Evolutionary conservation across 345 rosid species (phyloP).

Genomic region (Bruguiera sexangula): DNA sequence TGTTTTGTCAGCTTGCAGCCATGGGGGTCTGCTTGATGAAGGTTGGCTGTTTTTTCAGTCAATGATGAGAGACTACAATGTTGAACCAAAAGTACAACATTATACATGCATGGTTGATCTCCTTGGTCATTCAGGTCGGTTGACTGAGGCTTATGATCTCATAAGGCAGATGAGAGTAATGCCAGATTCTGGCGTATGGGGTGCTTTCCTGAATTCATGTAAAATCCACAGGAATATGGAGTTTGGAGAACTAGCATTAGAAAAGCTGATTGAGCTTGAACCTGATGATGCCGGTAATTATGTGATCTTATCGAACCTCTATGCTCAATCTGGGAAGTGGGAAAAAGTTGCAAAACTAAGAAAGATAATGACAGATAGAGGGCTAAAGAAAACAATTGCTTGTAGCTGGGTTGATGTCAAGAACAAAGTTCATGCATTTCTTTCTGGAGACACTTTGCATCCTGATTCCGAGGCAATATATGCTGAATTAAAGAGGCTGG

Average conservation of each 20-base stretch:
- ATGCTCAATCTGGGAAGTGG: slow-evolving; percentile 38
- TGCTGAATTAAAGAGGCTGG: slow-evolving; percentile 34
- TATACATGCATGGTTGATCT: slow-evolving; percentile 44
- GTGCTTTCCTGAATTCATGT: slow-evolving; percentile 38
- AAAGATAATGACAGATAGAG: slow-evolving; percentile 25
- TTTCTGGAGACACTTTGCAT: slow-evolving; percentile 40
- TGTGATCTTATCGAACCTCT: slow-evolving; percentile 34
- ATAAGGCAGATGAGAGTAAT: slow-evolving; percentile 31
- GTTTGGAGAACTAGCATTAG: slow-evolving; percentile 34
- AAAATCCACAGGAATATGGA: slow-evolving; percentile 33
- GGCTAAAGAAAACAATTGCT: slow-evolving; percentile 35
- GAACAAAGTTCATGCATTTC: slow-evolving; percentile 34
- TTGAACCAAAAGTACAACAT: slow-evolving; percentile 35
- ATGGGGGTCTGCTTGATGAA: slow-evolving; percentile 34
- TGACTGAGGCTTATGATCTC: slow-evolving; percentile 35
- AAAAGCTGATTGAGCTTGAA: slow-evolving; percentile 34
- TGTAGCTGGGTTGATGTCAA: slow-evolving; percentile 45
- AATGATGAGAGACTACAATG: slow-evolving; percentile 24
- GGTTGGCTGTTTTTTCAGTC: slow-evolving; percentile 30
- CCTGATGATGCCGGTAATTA: slow-evolving; percentile 38
- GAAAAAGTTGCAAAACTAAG: slow-evolving; percentile 34
- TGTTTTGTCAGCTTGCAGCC: slow-evolving; percentile 41
- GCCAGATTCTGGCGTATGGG: slow-evolving; percentile 42
- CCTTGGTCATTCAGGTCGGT: slow-evolving; percentile 35
- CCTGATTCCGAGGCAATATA: slow-evolving; percentile 27